Conservation (phyloP, 2,329 filamentous ascomycete genomes). For the Colletotrichum sp. region DNA sequence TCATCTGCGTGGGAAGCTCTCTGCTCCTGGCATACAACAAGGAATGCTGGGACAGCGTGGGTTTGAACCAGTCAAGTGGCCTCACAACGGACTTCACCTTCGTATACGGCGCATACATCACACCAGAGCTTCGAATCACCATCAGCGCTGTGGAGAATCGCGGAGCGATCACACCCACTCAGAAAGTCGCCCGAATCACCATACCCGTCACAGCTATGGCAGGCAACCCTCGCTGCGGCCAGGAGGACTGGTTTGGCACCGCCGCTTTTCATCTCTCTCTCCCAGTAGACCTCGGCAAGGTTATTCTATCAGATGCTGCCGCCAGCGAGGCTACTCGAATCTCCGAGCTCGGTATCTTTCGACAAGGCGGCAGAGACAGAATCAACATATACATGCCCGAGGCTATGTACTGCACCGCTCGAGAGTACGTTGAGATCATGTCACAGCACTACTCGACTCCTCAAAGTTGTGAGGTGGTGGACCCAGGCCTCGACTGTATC, state of each 20-base stretch:
- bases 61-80: accelerated
- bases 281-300: background rate
- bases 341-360: background rate
- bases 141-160: background rate
- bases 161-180: background rate
- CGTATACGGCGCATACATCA: background rate
- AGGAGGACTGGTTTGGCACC: background rate
- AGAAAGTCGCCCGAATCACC: background rate
- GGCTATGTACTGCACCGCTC: background rate
- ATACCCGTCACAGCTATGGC: background rate
- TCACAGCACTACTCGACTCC: background rate
- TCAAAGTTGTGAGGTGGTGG: background rate
- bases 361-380: background rate
- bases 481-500: background rate
- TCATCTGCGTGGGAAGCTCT: background rate
- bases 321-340: background rate
- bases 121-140: background rate
- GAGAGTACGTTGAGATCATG: background rate
- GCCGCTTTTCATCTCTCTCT: background rate
- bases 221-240: background rate
- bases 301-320: background rate
- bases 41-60: background rate
- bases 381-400: background rate
- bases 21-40: background rate
- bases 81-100: background rate